phyloP scores from a whole-genome alignment of 805 yeast species.

The Kodamaea leandrae region DNA sequence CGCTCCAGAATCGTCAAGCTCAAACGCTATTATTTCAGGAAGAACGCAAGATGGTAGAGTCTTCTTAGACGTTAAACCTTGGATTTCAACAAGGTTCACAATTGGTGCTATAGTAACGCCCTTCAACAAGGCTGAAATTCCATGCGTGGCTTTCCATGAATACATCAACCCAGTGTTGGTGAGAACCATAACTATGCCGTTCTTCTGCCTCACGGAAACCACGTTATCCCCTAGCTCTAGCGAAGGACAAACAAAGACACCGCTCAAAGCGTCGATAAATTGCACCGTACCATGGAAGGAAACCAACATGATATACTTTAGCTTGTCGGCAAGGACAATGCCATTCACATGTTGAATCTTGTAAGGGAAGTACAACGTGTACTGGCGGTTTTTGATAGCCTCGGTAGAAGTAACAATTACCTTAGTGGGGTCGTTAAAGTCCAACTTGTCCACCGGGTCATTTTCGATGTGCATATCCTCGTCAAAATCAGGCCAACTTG shows the following conservation, averaged over 20 bases:
- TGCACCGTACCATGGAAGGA: constrained; percentile 59
- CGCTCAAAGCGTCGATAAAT: constrained; percentile 42
- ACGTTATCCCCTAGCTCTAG: constrained; percentile 53
- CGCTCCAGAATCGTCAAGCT: constrained; percentile 37
- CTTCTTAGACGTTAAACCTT: not conserved
- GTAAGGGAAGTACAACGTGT: constrained; percentile 44
- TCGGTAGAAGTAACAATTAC: constrained; percentile 44
- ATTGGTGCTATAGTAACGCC: constrained; percentile 55
- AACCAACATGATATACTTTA: constrained; percentile 49
- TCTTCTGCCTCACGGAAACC: constrained; percentile 34
- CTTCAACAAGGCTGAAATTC: constrained; percentile 30
- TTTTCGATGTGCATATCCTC: constrained; percentile 32
- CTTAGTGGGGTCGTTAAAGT: constrained; percentile 44
- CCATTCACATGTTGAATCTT: constrained; percentile 49
- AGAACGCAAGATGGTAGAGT: constrained; percentile 4
- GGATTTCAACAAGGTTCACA: constrained; percentile 34
- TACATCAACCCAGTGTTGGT: constrained; percentile 51
- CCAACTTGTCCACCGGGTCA: constrained; percentile 32
- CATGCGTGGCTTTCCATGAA: constrained; percentile 41
- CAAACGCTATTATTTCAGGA: constrained; percentile 19
- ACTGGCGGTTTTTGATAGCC: constrained; percentile 28
- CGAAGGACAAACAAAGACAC: constrained; percentile 45
- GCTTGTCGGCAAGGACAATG: constrained; percentile 28
- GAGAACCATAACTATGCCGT: constrained; percentile 38
- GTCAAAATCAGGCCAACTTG: constrained; percentile 38